Evolutionary conservation across 768 basidiomycete species (phyloP), one percentile per base, ranked within the genome.

Genomic region (Coprinopsis marcescibilis): DNA sequence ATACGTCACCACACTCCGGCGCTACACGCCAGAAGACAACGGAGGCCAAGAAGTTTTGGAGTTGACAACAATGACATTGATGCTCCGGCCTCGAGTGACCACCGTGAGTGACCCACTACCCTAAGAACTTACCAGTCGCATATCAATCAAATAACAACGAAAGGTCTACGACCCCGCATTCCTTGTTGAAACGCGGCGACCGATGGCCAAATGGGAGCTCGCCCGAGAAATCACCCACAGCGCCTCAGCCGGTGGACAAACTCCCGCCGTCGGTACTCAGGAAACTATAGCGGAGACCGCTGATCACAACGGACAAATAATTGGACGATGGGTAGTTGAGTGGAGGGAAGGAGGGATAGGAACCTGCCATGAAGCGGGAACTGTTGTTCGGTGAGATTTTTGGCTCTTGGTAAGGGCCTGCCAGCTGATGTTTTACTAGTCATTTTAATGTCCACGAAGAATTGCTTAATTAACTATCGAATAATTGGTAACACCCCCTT

Each of bases 131-230:
- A 32, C n/a, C 15, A 8, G 17, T 15, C 6, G 20, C 10, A n/a
- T 41, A 24, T 45, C 13, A 23, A 19, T 21, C 19, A 17, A 26
- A 23, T 30, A 41, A 20, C 33, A 19, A 17, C 34, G n/a, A 17
- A 36, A 78, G 76, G 68, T 85, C 14, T 90, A 88, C 55, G 88
- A 90, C 52, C 73, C 82, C 2, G 73, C 73, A 23, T 88, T 90
- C 60, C 59, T 90, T 39, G 73, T 82, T 5, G 78, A 78, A 40
- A 80, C 83, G 0, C 66, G 62, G 47, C 74, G 88, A 26, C 78
- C 83, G 1, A 83, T 90, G 53, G 85, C 89, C 11, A 88, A 79
- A 51, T 91, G 87, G 88, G 83, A 88, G 59, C 76, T 91, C 20
- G 80, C 83, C 19, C 61, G 69, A 34, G 66, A 56, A 19, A 67